Conservation (phyloP, 768 basidiomycete genomes). For the Kwoniella shandongensis region DNA sequence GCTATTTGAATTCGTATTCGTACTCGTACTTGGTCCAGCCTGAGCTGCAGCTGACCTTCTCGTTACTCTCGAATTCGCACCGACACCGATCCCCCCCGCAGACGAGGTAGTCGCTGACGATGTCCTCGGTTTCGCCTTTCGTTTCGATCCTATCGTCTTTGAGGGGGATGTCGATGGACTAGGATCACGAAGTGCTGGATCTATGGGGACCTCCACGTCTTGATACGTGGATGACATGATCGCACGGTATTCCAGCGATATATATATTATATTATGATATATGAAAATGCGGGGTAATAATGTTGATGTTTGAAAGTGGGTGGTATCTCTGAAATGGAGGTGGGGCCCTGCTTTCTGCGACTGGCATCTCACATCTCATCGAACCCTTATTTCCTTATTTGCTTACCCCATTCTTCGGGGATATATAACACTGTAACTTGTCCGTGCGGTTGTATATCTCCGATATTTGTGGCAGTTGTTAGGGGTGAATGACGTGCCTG, state of each 20-base stretch:
- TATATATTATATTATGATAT: not conserved
- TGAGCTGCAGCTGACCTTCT: slow-evolving; percentile 4
- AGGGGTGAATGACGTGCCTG: not conserved
- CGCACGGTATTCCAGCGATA: not conserved
- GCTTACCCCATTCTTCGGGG: no score
- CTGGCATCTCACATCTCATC: no score
- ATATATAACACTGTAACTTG: no score
- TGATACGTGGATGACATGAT: slow-evolving; percentile 7
- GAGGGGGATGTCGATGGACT: not conserved
- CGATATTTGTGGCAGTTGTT: no score
- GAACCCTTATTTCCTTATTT: no score
- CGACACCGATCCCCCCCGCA: not conserved
- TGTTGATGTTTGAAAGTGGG: no score
- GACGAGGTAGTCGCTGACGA: not conserved
- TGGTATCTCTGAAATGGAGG: slow-evolving; percentile 6
- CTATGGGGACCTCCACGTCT: slow-evolving; percentile 8
- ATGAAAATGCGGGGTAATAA: slow-evolving; percentile 13
- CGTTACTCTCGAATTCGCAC: slow-evolving; percentile 10
- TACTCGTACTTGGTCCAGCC: not conserved
- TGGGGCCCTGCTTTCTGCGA: no score
- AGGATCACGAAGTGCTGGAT: slow-evolving; percentile 15
- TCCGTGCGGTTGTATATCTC: no score
- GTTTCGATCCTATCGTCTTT: slow-evolving; percentile 6
- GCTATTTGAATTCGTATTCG: not conserved
- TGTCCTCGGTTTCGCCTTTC: slow-evolving; percentile 4